Percentiles rank a stretch among this genome's conserved stretches.
phyloP scores from a whole-genome alignment of 495 filamentous ascomycete genomes.

The Tuber calosporum region DNA sequence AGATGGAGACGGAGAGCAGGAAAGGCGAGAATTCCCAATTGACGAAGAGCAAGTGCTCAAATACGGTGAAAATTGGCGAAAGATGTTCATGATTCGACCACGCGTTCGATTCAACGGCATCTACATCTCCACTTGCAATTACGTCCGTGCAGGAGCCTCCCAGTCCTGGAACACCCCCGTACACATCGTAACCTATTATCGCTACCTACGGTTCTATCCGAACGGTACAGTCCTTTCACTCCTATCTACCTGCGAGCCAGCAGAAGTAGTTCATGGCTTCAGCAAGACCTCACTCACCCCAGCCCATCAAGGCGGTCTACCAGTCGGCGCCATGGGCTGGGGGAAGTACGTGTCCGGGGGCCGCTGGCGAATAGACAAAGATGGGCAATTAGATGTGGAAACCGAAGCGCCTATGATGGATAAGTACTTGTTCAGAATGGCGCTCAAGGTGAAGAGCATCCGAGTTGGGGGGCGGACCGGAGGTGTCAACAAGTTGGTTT shows the following conservation, averaged over 20 bases:
- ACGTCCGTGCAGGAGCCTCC: slow-evolving; percentile 68
- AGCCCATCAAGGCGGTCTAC: slow-evolving; percentile 41
- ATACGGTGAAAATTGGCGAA: slow-evolving; percentile 49
- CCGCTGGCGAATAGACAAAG: slow-evolving; percentile 45
- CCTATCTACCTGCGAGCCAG: slow-evolving; percentile 69
- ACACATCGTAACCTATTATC: slow-evolving; percentile 95
- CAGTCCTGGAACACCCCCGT: slow-evolving; percentile 62
- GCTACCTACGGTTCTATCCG: slow-evolving; percentile 89
- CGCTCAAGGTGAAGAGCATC: slow-evolving; percentile 57
- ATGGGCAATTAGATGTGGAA: slow-evolving; percentile 71
- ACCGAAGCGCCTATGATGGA: slow-evolving; percentile 65
- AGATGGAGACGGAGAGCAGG: slow-evolving; percentile 27
- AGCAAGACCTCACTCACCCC: slow-evolving; percentile 42
- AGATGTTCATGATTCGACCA: slow-evolving; percentile 72
- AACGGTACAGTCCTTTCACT: slow-evolving; percentile 76
- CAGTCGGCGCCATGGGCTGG: slow-evolving; percentile 46
- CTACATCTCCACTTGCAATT: slow-evolving; percentile 96
- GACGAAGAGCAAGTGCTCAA: slow-evolving; percentile 45
- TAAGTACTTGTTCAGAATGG: slow-evolving; percentile 76
- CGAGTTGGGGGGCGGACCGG: slow-evolving; percentile 44
- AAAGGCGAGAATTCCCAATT: slow-evolving; percentile 42
- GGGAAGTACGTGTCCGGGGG: slow-evolving; percentile 40
- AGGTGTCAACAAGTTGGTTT: slow-evolving; percentile 71
- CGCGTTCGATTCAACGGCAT: slow-evolving; percentile 87
- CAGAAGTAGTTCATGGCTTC: slow-evolving; percentile 72